Evolutionary conservation across 2,329 filamentous ascomycete species (phyloP).

Genomic region (Curvularia sp.): DNA sequence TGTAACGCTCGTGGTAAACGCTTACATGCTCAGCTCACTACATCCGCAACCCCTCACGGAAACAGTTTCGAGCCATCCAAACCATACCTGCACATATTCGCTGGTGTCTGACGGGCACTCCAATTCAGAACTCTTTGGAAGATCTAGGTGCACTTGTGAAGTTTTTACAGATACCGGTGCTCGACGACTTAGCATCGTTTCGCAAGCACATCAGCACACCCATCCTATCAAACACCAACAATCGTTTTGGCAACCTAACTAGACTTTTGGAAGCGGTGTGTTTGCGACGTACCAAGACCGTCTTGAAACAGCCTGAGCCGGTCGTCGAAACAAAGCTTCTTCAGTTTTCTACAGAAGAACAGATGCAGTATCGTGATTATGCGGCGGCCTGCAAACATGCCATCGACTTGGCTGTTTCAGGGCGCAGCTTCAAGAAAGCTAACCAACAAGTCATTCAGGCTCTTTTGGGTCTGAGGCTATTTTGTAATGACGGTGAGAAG

Average conservation of each 20-base stretch:
- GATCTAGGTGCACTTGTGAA: conserved; percentile 61
- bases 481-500: conserved; percentile 32
- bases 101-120: conserved; percentile 54
- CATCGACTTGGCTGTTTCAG: conserved; percentile 16
- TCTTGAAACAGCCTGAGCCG: conserved; percentile 50
- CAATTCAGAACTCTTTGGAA: conserved; percentile 62
- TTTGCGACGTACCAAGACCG: conserved; percentile 54
- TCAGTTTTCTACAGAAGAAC: conserved; percentile 43
- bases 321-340: conserved; percentile 33
- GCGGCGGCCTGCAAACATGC: conserved; percentile 12
- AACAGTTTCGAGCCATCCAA: conserved; percentile 54
- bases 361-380: conserved; percentile 34
- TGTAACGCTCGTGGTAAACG: not conserved
- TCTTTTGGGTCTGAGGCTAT: conserved; percentile 34
- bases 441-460: conserved; percentile 24
- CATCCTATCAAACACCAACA: conserved; percentile 39
- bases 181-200: conserved; percentile 54
- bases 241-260: conserved; percentile 35
- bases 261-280: conserved; percentile 48
- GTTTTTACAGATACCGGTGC: conserved; percentile 57
- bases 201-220: conserved; percentile 56
- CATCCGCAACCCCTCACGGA: conserved; percentile 59
- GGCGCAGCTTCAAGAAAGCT: conserved; percentile 14
- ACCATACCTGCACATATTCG: conserved; percentile 55
- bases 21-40: conserved; percentile 54